These are phyloP conservation scores for Lachnellula cervina DNA, from an alignment of 2,329 filamentous ascomycete genomes.

Conservation along the genomic window DNA sequence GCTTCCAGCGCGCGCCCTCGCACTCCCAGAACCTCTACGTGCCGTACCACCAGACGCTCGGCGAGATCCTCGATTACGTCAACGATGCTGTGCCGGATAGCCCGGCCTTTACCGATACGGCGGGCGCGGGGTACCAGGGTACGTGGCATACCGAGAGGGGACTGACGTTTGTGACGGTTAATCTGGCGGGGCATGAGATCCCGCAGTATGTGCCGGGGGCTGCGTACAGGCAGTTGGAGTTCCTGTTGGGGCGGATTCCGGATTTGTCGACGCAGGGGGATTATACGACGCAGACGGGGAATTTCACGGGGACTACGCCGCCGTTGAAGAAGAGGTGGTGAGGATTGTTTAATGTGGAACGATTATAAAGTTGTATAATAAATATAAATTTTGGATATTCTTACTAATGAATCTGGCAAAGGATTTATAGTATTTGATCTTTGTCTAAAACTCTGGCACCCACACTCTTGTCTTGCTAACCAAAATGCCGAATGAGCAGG, in stretches of 20 bases:
- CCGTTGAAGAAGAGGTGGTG: constrained; percentile 7
- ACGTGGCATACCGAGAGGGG: constrained; percentile 56
- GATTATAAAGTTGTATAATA: too few relatives aligned
- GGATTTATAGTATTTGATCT: too few relatives aligned
- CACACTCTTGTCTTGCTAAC: too few relatives aligned
- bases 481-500: too few relatives aligned
- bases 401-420: too few relatives aligned
- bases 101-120: constrained; percentile 21
- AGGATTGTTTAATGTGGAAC: neutral
- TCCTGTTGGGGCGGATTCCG: constrained; percentile 53
- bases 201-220: constrained; percentile 53
- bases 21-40: constrained; percentile 23
- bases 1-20: constrained; percentile 45
- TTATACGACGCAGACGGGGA: constrained; percentile 26
- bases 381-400: too few relatives aligned
- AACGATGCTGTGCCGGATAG: constrained; percentile 14
- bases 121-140: constrained; percentile 36
- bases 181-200: constrained; percentile 49
- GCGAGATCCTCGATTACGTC: constrained; percentile 38
- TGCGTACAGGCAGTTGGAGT: constrained; percentile 56
- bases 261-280: constrained; percentile 35
- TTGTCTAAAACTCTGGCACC: too few relatives aligned
- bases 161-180: constrained; percentile 54
- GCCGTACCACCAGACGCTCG: constrained; percentile 44
- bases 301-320: constrained; percentile 20